phyloP scores from a whole-genome alignment of 176 grass and related monocot species.

The Lolium perenne region DNA sequence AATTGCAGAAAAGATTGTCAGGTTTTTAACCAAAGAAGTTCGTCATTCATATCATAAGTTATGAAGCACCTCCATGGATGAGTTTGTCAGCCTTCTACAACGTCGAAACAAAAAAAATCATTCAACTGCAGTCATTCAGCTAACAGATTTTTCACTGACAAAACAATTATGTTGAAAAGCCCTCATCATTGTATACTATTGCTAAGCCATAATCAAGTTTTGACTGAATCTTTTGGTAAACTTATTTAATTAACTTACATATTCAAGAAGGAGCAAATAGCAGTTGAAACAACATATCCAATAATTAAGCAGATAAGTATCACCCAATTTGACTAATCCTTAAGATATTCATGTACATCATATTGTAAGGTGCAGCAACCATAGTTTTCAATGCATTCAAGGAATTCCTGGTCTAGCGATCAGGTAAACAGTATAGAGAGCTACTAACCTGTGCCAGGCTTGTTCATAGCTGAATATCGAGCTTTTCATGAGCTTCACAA shows the following conservation, averaged over 20 bases:
- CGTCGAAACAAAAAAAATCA: constrained; percentile 8
- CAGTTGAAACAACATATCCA: constrained; percentile 18
- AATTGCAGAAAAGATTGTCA: neutral
- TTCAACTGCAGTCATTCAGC: constrained; percentile 17
- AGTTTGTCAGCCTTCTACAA: constrained; percentile 20
- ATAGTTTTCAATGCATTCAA: constrained; percentile 23
- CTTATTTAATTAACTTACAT: neutral
- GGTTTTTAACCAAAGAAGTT: neutral
- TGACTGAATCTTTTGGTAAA: constrained; percentile 11
- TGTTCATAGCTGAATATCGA: constrained; percentile 97
- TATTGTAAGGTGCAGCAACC: constrained; percentile 7
- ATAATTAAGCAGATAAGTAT: constrained; percentile 19
- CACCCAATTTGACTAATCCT: constrained; percentile 13
- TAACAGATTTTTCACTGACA: constrained; percentile 14
- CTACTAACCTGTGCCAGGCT: constrained; percentile 90
- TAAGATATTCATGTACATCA: constrained; percentile 24
- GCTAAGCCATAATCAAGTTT: constrained; percentile 26
- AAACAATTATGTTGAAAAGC: constrained; percentile 17
- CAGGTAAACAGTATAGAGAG: constrained; percentile 28
- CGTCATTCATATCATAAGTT: constrained; percentile 4
- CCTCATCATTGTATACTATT: neutral
- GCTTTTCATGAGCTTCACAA: constrained; percentile 90
- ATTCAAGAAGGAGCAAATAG: constrained; percentile 8
- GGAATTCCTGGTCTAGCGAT: constrained; percentile 13
- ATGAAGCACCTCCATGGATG: constrained; percentile 19